Base-by-base conservation (phyloP, 805 yeast species). In the Gaillardinia entomophila region DNA sequence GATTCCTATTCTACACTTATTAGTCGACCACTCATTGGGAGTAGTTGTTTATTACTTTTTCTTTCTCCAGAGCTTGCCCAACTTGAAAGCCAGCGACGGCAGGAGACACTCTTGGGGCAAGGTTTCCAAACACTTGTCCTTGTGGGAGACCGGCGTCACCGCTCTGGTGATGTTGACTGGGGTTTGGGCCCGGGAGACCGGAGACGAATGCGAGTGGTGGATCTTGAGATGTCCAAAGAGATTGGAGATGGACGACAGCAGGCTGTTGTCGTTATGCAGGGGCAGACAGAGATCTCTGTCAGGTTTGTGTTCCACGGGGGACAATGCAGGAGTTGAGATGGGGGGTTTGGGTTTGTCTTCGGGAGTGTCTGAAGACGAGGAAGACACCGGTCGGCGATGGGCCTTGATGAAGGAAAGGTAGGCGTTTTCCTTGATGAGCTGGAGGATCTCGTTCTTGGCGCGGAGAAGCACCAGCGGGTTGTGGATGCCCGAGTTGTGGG, bases 401-500 rank as follows among this genome's bases (percentile, higher is more conserved):
- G 31, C 39, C 34, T 35, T 10, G 44, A 40, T 19, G 29, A 43
- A 46, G 4, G 42, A 33, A 22, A 30, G 23, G 38, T 56, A 62
- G 7, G 51, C 65, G 32, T 63, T 63, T 35, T 62, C 69, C 32
- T 54, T 50, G 26, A 62, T 40, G 11, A 63, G 38, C 31, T 49
- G 61, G 22, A 58, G 36, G 15, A 56, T 54, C 34, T 63, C 68
- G 15, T 42, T 33, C 31, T 57, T 54, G 10, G 66, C 66, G 3
- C 38, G 39, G 27, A 45, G 25, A 14, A 63, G 45, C 14, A 50
- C 46, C 5, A 17, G 18, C 2, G 67, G 68, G 16, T 38, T 38
- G 28, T 57, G 62, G n/a, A 57, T 38, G 13, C 41, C 44, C 10
- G 31, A 33, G 6, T 19, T 28, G 8, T 19, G 24, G 8, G 34